Base-by-base conservation (phyloP, 495 filamentous ascomycete genomes). In the Penicillium canariense region DNA sequence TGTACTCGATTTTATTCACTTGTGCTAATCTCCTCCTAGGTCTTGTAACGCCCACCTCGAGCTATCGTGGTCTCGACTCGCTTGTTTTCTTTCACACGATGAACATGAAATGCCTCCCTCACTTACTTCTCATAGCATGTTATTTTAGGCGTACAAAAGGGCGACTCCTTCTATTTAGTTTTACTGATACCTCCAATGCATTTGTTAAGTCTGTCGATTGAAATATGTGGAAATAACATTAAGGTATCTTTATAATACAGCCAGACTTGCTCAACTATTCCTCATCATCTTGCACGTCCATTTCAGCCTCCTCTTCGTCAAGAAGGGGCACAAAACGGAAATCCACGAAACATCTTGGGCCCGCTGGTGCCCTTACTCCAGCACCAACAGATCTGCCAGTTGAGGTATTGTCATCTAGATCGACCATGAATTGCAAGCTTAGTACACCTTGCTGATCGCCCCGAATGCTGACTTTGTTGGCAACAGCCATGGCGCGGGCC, bases 381-480 rank as follows among this genome's bases (percentile, higher is more conserved):
- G 58, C 63, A 27, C 59, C 63, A 15, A 63, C 44, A 18, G 67
- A 40, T 14, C 61, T 65, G 5, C 60, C 65, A 44, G 64, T 66
- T 5, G 63, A 64, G 25, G 64, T 55, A 10, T 50, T 36, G 23
- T 69, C 73, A 49, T 82, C 81, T 12, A 88, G 71, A 66, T 96
- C 90, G 30, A 98, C 86, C 91, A 98, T 95, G 60, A 98, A 96
- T 69, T 98, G 94, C 64, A 97, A 74, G 68, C 90, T 97, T 55
- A 98, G 69, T 14, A 97, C 92, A 0, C 94, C 94, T 68, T 91
- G 87, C 10, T 80, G 76, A 74, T 98, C 94, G 5, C 88, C 84
- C 5, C 94, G 78, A 53, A 98, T 82, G 65, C 91, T 96, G 22
- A 97, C 93, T 69, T 97, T 98, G 50, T 80, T 89, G 20, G 94